Evolutionary conservation across 352 stramenopile genomes (phyloP), one percentile per base, ranked within the genome.

Genomic region (Phytophthora tubulina): DNA sequence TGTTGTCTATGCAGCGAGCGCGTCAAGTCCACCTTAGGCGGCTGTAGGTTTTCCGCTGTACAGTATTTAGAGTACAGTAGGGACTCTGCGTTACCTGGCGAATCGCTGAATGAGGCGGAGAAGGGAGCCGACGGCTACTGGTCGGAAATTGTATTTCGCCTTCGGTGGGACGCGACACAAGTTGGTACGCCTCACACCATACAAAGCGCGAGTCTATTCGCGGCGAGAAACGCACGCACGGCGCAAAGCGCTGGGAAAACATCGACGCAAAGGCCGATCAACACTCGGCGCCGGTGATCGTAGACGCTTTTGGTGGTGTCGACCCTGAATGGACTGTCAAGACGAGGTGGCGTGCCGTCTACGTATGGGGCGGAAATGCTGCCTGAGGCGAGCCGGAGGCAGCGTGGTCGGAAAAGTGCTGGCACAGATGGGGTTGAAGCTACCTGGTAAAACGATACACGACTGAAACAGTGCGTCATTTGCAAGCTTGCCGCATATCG

Each of bases 1-100:
- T 63, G 58, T 71, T 75, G 49, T 75, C 63, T 75, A 72, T 75
- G 68, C 46, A 38, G 56, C 64, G 21, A 54, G 56, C 35, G 14
- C 21, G 63, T 55, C n/a, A 45, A 53, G 41, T 38, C 33, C 33
- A 33, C 36, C 41, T 54, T 52, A 11, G 54, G 54, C 6, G 27
- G 53, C 7, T 13, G 54, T 15, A 15, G 10, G 4, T 8, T 53
- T 53, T 46, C 39, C 27, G 11, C 46, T 53, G 17, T 53, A 11
- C 45, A 7, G 35, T 46, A 35, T 58, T 57, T 59, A 7, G 6
- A 8, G n/a, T 35, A n/a, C 17, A 35, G 11, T 17, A 31, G 32
- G 33, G n/a, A 3, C 13, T 27, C 41, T 14, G 2, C 15, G 7
- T 14, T 54, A 45, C 27, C 32, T 33, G 55, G 55, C 21, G 48